Base-by-base conservation (phyloP, 2,329 filamentous ascomycete species). In the Botryotinia calthae region DNA sequence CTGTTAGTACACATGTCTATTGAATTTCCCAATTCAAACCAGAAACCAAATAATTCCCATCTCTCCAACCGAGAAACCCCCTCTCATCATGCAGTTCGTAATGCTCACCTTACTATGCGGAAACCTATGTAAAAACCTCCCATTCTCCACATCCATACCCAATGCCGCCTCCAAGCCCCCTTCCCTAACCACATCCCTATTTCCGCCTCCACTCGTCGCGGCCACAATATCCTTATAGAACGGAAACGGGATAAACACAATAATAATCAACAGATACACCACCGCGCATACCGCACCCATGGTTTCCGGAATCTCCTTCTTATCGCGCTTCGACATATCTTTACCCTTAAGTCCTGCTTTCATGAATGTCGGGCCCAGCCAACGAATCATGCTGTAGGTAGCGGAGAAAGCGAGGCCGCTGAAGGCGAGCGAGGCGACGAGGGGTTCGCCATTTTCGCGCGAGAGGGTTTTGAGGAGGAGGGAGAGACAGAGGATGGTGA, bases 181-280 rank as follows among this genome's bases (percentile, higher is more conserved):
- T 66, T 80, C 78, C 78, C 94, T 83, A 20, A 97, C 92, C 9
- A 96, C 90, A 83, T 98, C 95, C 76, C 93, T 87, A 82, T 98
- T 98, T 66, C 95, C 95, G 76, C 94, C 95, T 75, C 95, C 96
- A 76, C 94, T 97, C 31, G 96, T 98, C 56, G 95, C 94, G 25
- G 94, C 93, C 40, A 98, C 95, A 77, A 99, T 97, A 81, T 98
- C 95, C 83, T 98, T 97, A 86, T 98, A 98, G 82, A 99, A 98
- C 1, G 95, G 93, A 82, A 98, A 97, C 0, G 96, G 96, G 73
- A 98, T 94, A 82, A 99, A 99, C 75, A 94, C 85, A 77, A 98
- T 97, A 77, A 98, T 87, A 67, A 90, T 88, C 76, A 99, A 87
- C 61, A 99, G 87, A 83, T 98, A 98, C 40, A 98, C 94, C 76